These are phyloP conservation scores for Sarocladium strictum DNA, from an alignment of 2,329 filamentous ascomycete species.

Conservation along the genomic window DNA sequence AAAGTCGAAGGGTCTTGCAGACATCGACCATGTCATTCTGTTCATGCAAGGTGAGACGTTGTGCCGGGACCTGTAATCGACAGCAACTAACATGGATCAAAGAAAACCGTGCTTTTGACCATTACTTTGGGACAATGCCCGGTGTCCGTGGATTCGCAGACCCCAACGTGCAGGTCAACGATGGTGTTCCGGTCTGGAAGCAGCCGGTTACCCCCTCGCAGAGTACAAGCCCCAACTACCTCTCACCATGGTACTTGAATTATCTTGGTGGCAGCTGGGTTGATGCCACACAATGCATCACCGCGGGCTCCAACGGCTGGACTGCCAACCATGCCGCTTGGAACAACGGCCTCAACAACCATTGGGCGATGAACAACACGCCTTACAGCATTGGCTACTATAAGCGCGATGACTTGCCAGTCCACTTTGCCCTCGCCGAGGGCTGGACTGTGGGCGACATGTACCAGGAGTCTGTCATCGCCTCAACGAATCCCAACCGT, in stretches of 20 bases:
- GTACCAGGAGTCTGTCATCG: slow-evolving; percentile 48
- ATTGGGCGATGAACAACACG: slow-evolving; percentile 48
- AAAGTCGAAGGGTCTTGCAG: slow-evolving; percentile 14
- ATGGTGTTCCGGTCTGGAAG: slow-evolving; percentile 38
- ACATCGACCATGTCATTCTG: slow-evolving; percentile 51
- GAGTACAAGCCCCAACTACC: slow-evolving; percentile 31
- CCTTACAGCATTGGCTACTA: slow-evolving; percentile 47
- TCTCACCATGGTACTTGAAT: slow-evolving; percentile 50
- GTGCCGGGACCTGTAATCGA: background rate
- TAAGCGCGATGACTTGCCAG: slow-evolving; percentile 44
- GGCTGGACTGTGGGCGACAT: slow-evolving; percentile 50
- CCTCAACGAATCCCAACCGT: slow-evolving; percentile 47
- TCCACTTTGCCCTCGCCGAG: slow-evolving; percentile 49
- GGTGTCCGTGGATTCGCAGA: slow-evolving; percentile 50
- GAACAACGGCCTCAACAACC: slow-evolving; percentile 44
- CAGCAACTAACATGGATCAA: background rate
- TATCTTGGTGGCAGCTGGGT: slow-evolving; percentile 44
- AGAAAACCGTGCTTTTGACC: slow-evolving; percentile 32
- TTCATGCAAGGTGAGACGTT: slow-evolving; percentile 46
- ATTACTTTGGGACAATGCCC: slow-evolving; percentile 52
- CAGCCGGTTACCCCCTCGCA: slow-evolving; percentile 35
- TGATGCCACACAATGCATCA: slow-evolving; percentile 49
- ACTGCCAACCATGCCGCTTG: slow-evolving; percentile 43
- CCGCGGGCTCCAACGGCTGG: slow-evolving; percentile 46
- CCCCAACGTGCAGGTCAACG: slow-evolving; percentile 47